These are phyloP conservation scores for Paxillus rubicundulus DNA, from an alignment of 768 basidiomycete genomes.

Conservation along the genomic window DNA sequence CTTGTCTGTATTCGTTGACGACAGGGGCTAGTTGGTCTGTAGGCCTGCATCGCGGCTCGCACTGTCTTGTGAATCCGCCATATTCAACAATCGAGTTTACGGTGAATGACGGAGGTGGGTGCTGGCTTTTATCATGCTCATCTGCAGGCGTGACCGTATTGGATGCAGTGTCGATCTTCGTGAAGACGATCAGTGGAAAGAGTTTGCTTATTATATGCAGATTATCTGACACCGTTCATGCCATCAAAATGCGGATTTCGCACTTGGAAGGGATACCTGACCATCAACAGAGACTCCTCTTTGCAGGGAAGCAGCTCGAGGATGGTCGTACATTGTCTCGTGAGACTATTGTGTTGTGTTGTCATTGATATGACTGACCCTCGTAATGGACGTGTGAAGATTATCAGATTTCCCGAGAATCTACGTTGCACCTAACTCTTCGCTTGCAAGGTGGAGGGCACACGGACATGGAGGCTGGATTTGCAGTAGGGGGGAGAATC, in stretches of 20 bases:
- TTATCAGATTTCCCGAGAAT: slow-evolving; percentile 75
- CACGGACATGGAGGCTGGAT: too few relatives aligned
- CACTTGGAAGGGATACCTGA: slow-evolving; percentile 71
- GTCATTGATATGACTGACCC: background rate
- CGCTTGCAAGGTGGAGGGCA: too few relatives aligned
- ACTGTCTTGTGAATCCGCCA: background rate
- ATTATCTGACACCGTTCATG: slow-evolving; percentile 82
- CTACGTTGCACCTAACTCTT: slow-evolving; percentile 51
- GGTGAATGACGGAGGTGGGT: background rate
- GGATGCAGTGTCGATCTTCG: slow-evolving; percentile 83
- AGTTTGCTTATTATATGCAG: slow-evolving; percentile 86
- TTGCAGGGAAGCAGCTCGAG: slow-evolving; percentile 85
- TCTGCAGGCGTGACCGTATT: background rate
- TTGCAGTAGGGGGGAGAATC: too few relatives aligned
- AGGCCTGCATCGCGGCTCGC: too few relatives aligned
- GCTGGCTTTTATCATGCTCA: background rate
- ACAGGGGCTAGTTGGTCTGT: too few relatives aligned
- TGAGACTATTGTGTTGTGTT: slow-evolving; percentile 16
- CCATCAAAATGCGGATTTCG: slow-evolving; percentile 71
- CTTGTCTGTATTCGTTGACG: background rate
- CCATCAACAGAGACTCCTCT: slow-evolving; percentile 80
- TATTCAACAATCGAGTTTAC: background rate
- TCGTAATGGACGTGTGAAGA: slow-evolving; percentile 30
- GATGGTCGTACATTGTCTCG: slow-evolving; percentile 34
- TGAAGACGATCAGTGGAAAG: slow-evolving; percentile 79